These are phyloP conservation scores for Clarireedia monteithiana DNA, from an alignment of 2,329 filamentous ascomycete species.

Conservation along the genomic window DNA sequence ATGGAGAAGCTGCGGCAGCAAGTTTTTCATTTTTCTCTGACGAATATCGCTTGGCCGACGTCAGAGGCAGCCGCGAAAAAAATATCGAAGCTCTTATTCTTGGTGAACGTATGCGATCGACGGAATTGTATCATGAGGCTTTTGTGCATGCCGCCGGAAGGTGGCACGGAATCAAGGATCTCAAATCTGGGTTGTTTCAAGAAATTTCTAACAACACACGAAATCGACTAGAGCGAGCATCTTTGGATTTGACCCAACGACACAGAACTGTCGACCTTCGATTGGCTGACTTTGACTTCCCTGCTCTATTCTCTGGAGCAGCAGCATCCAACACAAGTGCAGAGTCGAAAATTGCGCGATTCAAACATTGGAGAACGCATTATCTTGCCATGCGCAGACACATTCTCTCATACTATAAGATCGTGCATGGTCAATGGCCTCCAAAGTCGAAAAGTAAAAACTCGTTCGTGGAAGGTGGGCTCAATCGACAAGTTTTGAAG, in stretches of 20 bases:
- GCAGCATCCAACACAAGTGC: slow-evolving; percentile 73
- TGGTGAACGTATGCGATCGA: slow-evolving; percentile 77
- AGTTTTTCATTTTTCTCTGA: slow-evolving; percentile 72
- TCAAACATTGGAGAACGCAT: slow-evolving; percentile 72
- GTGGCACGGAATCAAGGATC: slow-evolving; percentile 61
- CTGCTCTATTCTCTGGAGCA: slow-evolving; percentile 78
- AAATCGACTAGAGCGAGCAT: slow-evolving; percentile 73
- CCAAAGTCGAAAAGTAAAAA: slow-evolving; percentile 90
- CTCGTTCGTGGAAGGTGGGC: slow-evolving; percentile 72
- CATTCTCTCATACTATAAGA: slow-evolving; percentile 55
- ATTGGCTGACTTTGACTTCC: slow-evolving; percentile 86
- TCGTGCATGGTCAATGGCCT: slow-evolving; percentile 70
- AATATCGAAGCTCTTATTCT: slow-evolving; percentile 85
- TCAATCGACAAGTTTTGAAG: slow-evolving; percentile 76
- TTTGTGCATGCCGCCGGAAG: slow-evolving; percentile 89
- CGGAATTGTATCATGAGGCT: slow-evolving; percentile 79
- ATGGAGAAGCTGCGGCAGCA: slow-evolving; percentile 51
- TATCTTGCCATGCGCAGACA: slow-evolving; percentile 66
- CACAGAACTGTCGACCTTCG: slow-evolving; percentile 62
- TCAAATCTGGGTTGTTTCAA: slow-evolving; percentile 61
- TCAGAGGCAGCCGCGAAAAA: slow-evolving; percentile 76
- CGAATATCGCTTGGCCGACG: slow-evolving; percentile 69
- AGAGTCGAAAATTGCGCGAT: slow-evolving; percentile 72
- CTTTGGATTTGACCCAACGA: slow-evolving; percentile 69
- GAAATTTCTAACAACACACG: slow-evolving; percentile 64